Evolutionary conservation across 2,329 filamentous ascomycete genomes (phyloP).

Genomic region (Penicillium glabrum): DNA sequence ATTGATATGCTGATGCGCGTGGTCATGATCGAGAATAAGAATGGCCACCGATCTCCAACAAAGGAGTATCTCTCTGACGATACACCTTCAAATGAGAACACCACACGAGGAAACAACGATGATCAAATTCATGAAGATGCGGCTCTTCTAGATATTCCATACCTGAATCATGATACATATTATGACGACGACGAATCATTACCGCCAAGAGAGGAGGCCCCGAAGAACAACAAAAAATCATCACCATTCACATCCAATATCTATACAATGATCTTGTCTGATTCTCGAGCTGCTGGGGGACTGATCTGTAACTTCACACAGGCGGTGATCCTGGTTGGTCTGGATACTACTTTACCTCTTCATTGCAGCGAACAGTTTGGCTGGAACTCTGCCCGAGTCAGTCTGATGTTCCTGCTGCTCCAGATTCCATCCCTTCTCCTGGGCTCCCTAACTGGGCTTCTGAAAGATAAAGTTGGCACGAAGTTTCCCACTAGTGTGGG

Average conservation of each 20-base stretch:
- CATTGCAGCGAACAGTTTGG: background rate
- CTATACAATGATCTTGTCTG: background rate
- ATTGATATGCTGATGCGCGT: background rate
- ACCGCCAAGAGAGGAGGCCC: background rate
- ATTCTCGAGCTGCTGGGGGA: background rate
- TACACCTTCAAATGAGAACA: background rate
- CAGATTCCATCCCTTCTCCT: background rate
- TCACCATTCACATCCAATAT: background rate
- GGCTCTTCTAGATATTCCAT: background rate
- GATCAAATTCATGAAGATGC: background rate
- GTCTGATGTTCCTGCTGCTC: background rate
- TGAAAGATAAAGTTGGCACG: background rate
- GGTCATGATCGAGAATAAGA: background rate
- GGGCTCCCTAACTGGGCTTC: background rate
- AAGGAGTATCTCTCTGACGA: background rate
- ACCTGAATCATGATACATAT: background rate
- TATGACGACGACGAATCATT: background rate
- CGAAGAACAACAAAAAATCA: background rate
- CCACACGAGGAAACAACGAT: background rate
- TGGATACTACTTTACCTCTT: background rate
- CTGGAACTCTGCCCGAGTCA: background rate
- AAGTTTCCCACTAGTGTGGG: background rate
- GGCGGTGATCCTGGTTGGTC: background rate
- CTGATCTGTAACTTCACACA: background rate
- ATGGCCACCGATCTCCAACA: background rate